phyloP scores from a whole-genome alignment of 495 filamentous ascomycete genomes.

The Echria macrotheca region DNA sequence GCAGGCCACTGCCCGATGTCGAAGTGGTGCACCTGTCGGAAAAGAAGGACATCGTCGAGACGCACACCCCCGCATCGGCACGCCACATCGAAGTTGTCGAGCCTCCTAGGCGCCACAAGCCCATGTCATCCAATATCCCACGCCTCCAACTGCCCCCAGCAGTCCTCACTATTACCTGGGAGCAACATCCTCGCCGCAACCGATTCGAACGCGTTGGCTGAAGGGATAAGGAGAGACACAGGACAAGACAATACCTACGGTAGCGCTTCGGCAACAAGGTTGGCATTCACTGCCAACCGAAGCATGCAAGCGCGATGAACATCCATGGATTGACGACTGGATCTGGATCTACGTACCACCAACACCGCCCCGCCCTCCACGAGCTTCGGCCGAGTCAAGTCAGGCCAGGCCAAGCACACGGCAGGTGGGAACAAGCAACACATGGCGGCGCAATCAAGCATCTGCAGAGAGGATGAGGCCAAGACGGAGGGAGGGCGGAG shows the following conservation, averaged over 20 bases:
- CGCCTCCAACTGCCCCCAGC: constrained; percentile 7
- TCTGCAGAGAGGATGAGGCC: background rate
- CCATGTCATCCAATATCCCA: background rate
- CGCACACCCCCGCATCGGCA: background rate
- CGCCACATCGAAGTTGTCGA: constrained; percentile 12
- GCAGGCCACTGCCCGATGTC: constrained; percentile 8
- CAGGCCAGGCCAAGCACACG: background rate
- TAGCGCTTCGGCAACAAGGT: background rate
- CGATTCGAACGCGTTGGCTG: constrained; percentile 23
- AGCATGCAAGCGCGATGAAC: background rate
- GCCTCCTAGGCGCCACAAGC: background rate
- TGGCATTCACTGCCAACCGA: background rate
- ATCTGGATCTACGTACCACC: background rate
- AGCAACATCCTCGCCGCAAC: constrained; percentile 16
- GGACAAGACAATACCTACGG: no score
- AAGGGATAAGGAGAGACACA: no score
- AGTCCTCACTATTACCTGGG: constrained; percentile 20
- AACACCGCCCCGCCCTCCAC: background rate
- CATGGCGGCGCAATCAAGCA: constrained; percentile 1
- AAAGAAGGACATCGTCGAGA: constrained; percentile 18
- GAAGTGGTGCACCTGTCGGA: constrained; percentile 7
- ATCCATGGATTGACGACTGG: no score
- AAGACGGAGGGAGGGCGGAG: background rate
- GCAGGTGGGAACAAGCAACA: background rate
- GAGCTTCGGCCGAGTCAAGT: background rate